These are phyloP conservation scores for Ceratobasidium sp. DNA, from an alignment of 1,284 basidiomycete genomes.

Conservation along the genomic window DNA sequence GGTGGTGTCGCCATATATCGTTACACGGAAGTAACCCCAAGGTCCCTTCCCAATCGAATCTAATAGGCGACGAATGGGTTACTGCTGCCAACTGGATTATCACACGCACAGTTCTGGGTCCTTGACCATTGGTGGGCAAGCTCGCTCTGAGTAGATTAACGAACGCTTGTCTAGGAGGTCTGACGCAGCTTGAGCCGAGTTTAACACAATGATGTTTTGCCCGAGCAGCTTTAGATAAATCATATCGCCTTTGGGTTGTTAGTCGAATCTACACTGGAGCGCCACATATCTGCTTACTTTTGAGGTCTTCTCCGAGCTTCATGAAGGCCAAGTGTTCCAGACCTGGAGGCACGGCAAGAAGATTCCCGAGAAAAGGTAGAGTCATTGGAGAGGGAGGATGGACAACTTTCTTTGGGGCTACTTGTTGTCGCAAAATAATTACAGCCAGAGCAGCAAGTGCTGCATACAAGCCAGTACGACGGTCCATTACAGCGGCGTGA, in stretches of 20 bases:
- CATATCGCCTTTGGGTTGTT: neutral
- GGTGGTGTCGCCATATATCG: neutral
- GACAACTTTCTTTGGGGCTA: no score
- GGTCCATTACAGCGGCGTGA: no score
- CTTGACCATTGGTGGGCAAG: neutral
- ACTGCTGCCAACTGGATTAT: neutral
- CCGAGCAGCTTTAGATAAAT: neutral
- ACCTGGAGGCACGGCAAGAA: conserved; percentile 2
- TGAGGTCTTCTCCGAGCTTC: conserved; percentile 3
- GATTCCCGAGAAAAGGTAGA: conserved; percentile 5
- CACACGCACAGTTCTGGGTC: neutral
- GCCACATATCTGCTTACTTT: no score
- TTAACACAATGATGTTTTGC: neutral
- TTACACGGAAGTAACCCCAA: neutral
- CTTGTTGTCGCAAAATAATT: no score
- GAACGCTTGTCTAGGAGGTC: neutral
- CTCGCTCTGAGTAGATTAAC: neutral
- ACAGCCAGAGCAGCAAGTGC: no score
- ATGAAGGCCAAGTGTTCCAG: conserved; percentile 15
- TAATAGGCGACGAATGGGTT: neutral
- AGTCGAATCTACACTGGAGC: no score
- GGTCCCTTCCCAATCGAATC: neutral
- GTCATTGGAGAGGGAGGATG: conserved; percentile 19
- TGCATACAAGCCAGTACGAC: no score
- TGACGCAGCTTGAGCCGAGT: no score